Evolutionary conservation across 2,329 filamentous ascomycete species (phyloP).

Genomic region (Penicillium sclerotiorum): DNA sequence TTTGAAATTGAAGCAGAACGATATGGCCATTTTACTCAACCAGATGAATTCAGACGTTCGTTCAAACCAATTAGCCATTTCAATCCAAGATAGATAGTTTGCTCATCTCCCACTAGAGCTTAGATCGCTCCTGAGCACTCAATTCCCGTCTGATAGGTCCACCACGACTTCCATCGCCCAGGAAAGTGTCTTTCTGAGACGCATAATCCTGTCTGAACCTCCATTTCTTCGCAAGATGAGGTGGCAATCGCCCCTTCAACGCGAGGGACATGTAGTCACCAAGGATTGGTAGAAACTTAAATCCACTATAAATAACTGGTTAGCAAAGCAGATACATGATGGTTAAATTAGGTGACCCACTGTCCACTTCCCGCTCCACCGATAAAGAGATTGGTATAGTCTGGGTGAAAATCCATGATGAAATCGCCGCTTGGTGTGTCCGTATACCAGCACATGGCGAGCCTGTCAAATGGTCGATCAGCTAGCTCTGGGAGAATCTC

Average conservation of each 20-base stretch:
- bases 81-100: too few species aligned
- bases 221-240: constrained; percentile 18
- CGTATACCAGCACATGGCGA: constrained; percentile 39
- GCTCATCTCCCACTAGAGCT: too few species aligned
- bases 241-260: constrained; percentile 5
- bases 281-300: constrained; percentile 69
- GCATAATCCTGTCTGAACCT: constrained; percentile 15
- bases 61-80: too few species aligned
- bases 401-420: constrained; percentile 36
- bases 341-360: constrained; percentile 8
- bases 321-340: constrained; percentile 25
- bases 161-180: constrained; percentile 23
- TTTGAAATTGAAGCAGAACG: too few species aligned
- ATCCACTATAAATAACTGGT: constrained; percentile 44
- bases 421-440: constrained; percentile 40
- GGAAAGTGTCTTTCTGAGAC: constrained; percentile 9
- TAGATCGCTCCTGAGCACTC: constrained; percentile 1
- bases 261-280: constrained; percentile 56
- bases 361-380: constrained; percentile 23
- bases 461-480: constrained; percentile 28
- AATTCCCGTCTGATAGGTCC: constrained; percentile 13
- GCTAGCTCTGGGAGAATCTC: constrained; percentile 24
- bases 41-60: too few species aligned
- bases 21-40: too few species aligned
- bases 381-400: constrained; percentile 30